Evolutionary conservation across 202 grass and related monocot genomes (phyloP).

Genomic region (Tripidium arundinaceum): DNA sequence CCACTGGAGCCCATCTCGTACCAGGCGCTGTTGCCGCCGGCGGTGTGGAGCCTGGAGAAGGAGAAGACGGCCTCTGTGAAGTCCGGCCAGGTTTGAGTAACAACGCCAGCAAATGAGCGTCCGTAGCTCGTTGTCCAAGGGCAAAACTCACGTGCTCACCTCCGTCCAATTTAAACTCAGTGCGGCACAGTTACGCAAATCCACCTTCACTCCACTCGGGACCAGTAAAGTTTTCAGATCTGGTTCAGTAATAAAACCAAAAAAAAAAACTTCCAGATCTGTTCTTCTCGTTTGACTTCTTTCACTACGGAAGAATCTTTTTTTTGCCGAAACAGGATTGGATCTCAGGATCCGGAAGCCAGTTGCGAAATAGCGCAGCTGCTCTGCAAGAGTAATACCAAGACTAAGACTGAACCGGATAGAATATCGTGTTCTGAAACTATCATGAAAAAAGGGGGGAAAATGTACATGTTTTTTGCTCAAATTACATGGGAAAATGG

Average conservation of each 20-base stretch:
- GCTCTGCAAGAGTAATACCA: not conserved
- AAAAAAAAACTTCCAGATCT: not conserved
- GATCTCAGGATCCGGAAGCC: not conserved
- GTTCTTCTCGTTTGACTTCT: constrained; percentile 15
- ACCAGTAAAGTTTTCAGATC: constrained; percentile 3
- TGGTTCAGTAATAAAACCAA: not conserved
- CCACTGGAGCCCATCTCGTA: too few species aligned
- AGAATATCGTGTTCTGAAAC: not conserved
- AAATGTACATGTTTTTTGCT: constrained; percentile 27
- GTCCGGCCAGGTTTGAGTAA: not conserved
- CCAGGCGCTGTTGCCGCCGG: too few species aligned
- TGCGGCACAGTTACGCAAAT: not conserved
- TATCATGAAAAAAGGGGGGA: not conserved
- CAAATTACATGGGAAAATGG: constrained; percentile 1
- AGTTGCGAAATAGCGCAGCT: not conserved
- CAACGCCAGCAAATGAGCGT: not conserved
- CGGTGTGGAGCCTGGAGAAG: too few species aligned
- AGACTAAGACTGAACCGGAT: not conserved
- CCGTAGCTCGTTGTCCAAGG: not conserved
- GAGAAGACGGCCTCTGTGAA: not conserved
- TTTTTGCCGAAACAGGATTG: not conserved
- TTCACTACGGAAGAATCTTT: not conserved
- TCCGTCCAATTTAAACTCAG: not conserved
- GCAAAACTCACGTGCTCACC: not conserved
- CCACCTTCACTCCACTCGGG: not conserved